A percentile compares a stretch with the other conserved stretches of the same genome.
phyloP scores from a whole-genome alignment of 1,139 yeast genomes.

The Sugiyamaella novakii region DNA sequence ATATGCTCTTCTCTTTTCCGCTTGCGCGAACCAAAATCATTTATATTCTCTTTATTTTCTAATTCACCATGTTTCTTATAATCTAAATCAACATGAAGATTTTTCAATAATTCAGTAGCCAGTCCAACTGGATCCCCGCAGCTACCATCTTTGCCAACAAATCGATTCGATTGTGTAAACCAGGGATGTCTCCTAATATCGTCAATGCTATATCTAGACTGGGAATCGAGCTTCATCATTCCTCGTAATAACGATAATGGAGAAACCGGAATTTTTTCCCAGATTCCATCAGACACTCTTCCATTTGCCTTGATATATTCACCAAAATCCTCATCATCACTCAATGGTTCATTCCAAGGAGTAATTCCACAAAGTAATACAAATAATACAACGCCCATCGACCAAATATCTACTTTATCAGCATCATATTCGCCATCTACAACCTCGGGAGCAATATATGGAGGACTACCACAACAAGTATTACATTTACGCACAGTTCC shows the following conservation, averaged over 20 bases:
- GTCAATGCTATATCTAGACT: conserved; percentile 71
- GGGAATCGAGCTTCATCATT: conserved; percentile 93
- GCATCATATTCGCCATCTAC: conserved; percentile 84
- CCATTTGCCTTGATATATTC: conserved; percentile 85
- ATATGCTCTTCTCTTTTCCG: conserved; percentile 76
- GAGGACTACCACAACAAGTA: conserved; percentile 90
- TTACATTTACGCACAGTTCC: conserved; percentile 67
- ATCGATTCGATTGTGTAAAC: conserved; percentile 49
- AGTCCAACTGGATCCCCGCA: conserved; percentile 32
- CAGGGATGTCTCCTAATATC: conserved; percentile 85
- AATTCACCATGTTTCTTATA: conserved; percentile 87
- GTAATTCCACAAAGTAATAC: conserved; percentile 94
- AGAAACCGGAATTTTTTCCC: conserved; percentile 72
- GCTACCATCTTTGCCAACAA: conserved; percentile 14
- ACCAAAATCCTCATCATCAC: conserved; percentile 51
- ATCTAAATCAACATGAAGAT: conserved; percentile 46
- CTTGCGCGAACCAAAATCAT: conserved; percentile 92
- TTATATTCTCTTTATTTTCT: conserved; percentile 92
- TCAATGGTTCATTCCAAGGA: conserved; percentile 73
- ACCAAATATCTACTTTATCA: conserved; percentile 95
- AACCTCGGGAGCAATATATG: conserved; percentile 93
- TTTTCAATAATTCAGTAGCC: conserved; percentile 42
- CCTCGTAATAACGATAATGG: conserved; percentile 94
- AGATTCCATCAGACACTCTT: conserved; percentile 68
- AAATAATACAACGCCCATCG: conserved; percentile 87